Conservation (phyloP, 257 asterid genomes). For the Haberlea rhodopensis region DNA sequence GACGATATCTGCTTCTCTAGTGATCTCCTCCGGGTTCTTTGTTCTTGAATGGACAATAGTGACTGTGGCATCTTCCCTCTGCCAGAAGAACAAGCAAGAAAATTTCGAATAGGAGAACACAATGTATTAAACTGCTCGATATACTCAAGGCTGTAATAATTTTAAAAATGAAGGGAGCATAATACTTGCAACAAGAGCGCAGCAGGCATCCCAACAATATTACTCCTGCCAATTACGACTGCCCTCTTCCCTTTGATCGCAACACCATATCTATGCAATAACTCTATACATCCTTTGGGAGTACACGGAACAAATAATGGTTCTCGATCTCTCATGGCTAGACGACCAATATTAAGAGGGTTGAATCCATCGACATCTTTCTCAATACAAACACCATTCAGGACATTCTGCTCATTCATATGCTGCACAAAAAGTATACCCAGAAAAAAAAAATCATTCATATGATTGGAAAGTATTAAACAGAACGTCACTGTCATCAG, state of each 20-base stretch:
- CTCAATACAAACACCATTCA: slow-evolving; percentile 78
- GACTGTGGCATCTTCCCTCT: slow-evolving; percentile 96
- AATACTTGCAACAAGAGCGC: slow-evolving; percentile 82
- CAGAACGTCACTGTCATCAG: not conserved
- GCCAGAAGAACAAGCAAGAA: slow-evolving; percentile 17
- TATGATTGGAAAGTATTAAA: slow-evolving; percentile 2
- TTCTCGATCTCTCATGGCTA: slow-evolving; percentile 93
- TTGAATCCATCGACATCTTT: slow-evolving; percentile 97
- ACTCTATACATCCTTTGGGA: slow-evolving; percentile 90
- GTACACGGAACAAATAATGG: slow-evolving; percentile 93
- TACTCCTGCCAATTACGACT: slow-evolving; percentile 90
- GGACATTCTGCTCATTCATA: slow-evolving; percentile 74
- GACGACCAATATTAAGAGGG: slow-evolving; percentile 81
- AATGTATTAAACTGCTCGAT: slow-evolving; percentile 12
- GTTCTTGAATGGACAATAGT: slow-evolving; percentile 87
- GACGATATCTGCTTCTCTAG: slow-evolving; percentile 77
- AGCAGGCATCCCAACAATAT: slow-evolving; percentile 92
- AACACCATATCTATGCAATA: slow-evolving; percentile 71
- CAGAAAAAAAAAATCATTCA: slow-evolving; percentile 16
- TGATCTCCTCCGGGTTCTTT: slow-evolving; percentile 68
- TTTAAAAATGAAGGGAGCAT: no score
- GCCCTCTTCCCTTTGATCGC: slow-evolving; percentile 84
- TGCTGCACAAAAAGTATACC: slow-evolving; percentile 45
- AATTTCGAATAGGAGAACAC: not conserved
- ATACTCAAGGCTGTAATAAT: no score